Conservation (phyloP, 2,329 filamentous ascomycete species). For the Neofusicoccum sp. region DNA sequence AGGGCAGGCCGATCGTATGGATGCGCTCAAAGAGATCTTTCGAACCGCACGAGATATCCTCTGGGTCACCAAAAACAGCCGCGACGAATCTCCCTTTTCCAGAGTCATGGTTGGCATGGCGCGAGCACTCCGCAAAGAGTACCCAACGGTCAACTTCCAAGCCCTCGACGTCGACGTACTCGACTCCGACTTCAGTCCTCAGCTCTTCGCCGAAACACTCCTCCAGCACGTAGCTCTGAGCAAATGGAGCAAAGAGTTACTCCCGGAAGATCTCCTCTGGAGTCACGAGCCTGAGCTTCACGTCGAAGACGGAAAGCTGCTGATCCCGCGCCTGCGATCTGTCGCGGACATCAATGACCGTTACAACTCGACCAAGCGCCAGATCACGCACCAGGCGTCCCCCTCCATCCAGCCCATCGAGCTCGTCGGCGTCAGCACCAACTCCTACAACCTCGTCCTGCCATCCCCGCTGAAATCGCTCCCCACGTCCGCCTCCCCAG, state of each 20-base stretch:
- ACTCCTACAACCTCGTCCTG: background rate
- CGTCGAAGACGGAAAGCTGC: background rate
- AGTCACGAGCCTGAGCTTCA: background rate
- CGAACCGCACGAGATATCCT: background rate
- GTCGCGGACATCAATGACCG: background rate
- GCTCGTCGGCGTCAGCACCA: background rate
- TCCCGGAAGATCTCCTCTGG: background rate
- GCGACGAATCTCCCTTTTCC: background rate
- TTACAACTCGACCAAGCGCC: background rate
- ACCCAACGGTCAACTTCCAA: constrained; percentile 25
- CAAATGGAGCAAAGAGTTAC: too few relatives aligned
- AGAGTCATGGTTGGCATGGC: constrained; percentile 24
- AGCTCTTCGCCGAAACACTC: background rate
- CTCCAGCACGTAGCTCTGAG: background rate
- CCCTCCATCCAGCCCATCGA: background rate
- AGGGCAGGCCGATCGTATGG: background rate
- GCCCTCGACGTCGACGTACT: constrained; percentile 26
- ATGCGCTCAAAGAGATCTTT: background rate
- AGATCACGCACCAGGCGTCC: background rate
- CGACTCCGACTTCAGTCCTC: background rate
- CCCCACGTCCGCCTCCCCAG: background rate
- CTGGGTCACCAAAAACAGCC: background rate
- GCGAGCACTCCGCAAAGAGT: constrained; percentile 24
- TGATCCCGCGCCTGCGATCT: background rate
- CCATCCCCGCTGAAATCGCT: background rate